These are phyloP conservation scores for Alternaria solani DNA, from an alignment of 2,329 filamentous ascomycete species.

Conservation along the genomic window DNA sequence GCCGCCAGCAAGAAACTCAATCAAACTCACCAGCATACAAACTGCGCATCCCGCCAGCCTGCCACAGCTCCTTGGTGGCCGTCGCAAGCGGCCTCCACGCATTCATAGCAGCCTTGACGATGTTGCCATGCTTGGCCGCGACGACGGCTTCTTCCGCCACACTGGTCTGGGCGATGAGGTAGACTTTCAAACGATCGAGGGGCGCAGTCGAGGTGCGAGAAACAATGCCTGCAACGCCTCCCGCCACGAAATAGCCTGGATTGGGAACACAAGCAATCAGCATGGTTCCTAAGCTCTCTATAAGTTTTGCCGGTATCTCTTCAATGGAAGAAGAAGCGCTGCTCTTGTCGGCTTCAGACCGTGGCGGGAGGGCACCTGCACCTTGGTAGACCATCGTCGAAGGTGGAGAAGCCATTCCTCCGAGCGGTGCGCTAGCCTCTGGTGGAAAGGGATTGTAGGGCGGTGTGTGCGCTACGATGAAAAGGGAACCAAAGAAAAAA, in stretches of 20 bases:
- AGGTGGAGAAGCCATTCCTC: conserved; percentile 40
- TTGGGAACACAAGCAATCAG: conserved; percentile 73
- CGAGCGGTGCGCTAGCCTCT: conserved; percentile 35
- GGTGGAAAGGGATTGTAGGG: conserved; percentile 41
- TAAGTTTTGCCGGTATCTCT: conserved; percentile 38
- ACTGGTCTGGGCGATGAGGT: conserved; percentile 89
- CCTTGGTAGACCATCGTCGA: conserved; percentile 35
- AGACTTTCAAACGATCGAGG: conserved; percentile 96
- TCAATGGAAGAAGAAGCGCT: conserved; percentile 26
- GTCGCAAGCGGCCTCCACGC: conserved; percentile 73
- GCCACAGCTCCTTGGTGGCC: conserved; percentile 81
- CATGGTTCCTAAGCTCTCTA: conserved; percentile 53
- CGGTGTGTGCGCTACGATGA: conserved; percentile 68
- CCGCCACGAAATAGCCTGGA: conserved; percentile 97
- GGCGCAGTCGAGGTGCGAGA: conserved; percentile 95
- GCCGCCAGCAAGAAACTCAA: conserved; percentile 1
- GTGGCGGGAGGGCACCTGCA: conserved; percentile 47
- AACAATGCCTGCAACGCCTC: conserved; percentile 91
- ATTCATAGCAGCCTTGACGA: conserved; percentile 69
- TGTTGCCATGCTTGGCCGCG: conserved; percentile 74
- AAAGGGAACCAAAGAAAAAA: conserved; percentile 77
- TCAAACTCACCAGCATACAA: conserved; percentile 82
- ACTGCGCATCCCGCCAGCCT: conserved; percentile 83
- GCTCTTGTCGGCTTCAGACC: conserved; percentile 39
- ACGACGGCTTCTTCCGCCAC: conserved; percentile 66